Base-by-base conservation (phyloP, 2,329 filamentous ascomycete species). In the Endoconidiophora laricicola region DNA sequence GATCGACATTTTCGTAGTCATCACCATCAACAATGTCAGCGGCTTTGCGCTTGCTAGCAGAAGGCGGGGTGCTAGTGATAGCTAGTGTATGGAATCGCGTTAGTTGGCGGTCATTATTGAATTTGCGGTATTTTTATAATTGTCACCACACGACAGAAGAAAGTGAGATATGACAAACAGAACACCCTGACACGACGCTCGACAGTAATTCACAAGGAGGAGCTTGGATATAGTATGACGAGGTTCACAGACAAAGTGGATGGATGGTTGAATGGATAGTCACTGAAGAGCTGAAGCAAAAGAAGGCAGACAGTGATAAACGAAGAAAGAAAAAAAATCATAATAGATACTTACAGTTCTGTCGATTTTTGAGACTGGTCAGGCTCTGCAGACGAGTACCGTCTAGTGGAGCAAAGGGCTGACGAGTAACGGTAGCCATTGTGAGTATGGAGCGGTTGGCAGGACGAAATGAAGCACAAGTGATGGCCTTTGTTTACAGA, bases 371-470 rank as follows among this genome's bases (percentile, higher is more conserved):
- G 46, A 81, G 66, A 65, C 78, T 86, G 23, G 79, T 80, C 58
- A 90, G 69, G 56, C 70, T 77, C 63, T 86, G 81, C 23, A 88
- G 70, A 57, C 84, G 77, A 51, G 78, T 68, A 57, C 71, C 72
- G 61, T 84, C 77, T 49, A 88, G 70, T 45, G 80, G 80, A 61
- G 79, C 83, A 63, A 88, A 87, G 4, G 83, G 83, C 65, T 86
- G 81, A 60, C 83, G 77, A 55, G 70, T 66, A 54, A 73, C 58
- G 57, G 73, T 63, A 61, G 74, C 71, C 74, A 79, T 78, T 59
- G 59, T 60, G 47, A 20, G 37, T 33, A 22, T 46, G 14, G 26
- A 9, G 18, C 23, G 33, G 33, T 46, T 38, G 29, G 18, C 26
- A 38, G 23, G 22, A 45, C 18, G 18, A 40, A 39, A 20, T 24